Conservation (phyloP, 2,329 filamentous ascomycete genomes). For the Sporothrix variecibatus region DNA sequence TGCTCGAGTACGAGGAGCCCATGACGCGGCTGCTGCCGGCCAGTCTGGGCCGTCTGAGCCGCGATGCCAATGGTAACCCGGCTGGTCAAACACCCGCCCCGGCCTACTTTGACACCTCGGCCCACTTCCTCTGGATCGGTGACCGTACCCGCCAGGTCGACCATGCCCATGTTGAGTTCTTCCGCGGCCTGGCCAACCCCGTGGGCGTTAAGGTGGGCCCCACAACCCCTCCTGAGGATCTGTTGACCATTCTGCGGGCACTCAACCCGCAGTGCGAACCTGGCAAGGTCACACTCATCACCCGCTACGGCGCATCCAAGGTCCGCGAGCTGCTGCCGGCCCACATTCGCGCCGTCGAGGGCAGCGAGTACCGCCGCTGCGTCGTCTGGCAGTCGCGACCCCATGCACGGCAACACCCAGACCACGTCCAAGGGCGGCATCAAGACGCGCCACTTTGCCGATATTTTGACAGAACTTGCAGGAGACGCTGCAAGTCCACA, state of each 20-base stretch:
- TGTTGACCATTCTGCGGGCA: slow-evolving; percentile 76
- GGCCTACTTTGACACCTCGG: slow-evolving; percentile 89
- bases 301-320: slow-evolving; percentile 81
- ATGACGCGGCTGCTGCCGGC: slow-evolving; percentile 65
- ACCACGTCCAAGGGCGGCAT: slow-evolving; percentile 71
- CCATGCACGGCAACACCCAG: slow-evolving; percentile 87
- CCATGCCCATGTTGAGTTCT: slow-evolving; percentile 94
- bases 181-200: slow-evolving; percentile 92
- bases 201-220: slow-evolving; percentile 97
- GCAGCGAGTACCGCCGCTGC: slow-evolving; percentile 62
- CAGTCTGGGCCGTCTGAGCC: not conserved
- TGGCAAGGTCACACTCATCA: slow-evolving; percentile 95
- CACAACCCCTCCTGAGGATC: slow-evolving; percentile 73
- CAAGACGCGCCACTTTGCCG: slow-evolving; percentile 89
- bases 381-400: slow-evolving; percentile 98
- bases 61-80: not conserved
- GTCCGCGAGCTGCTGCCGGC: slow-evolving; percentile 74
- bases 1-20: slow-evolving; percentile 91
- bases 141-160: slow-evolving; percentile 93
- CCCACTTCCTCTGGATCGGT: slow-evolving; percentile 97
- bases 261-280: slow-evolving; percentile 81
- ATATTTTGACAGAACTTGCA: slow-evolving; percentile 90
- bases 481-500: slow-evolving; percentile 81
- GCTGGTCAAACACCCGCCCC: not conserved
- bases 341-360: slow-evolving; percentile 87